These are phyloP conservation scores for Zarea fungicola DNA, from an alignment of 2,329 filamentous ascomycete species.

Conservation along the genomic window DNA sequence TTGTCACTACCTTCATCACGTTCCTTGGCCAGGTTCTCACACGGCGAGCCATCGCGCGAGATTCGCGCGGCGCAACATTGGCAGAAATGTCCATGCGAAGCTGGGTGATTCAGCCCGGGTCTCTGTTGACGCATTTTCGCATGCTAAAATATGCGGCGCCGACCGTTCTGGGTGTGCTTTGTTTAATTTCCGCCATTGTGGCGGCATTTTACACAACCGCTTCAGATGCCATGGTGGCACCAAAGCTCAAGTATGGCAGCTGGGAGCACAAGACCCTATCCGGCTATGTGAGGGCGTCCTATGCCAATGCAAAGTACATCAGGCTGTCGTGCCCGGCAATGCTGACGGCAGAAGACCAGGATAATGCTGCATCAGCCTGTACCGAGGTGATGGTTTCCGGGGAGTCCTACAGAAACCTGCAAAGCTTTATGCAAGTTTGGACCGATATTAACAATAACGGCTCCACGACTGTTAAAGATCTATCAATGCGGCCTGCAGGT, in stretches of 20 bases:
- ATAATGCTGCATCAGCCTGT: slow-evolving; percentile 49
- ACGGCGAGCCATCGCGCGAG: slow-evolving; percentile 58
- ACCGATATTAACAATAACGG: slow-evolving; percentile 37
- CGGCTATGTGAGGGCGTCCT: slow-evolving; percentile 55
- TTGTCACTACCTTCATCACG: slow-evolving; percentile 70
- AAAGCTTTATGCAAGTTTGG: slow-evolving; percentile 57
- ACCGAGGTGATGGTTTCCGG: slow-evolving; percentile 65
- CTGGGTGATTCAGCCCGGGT: slow-evolving; percentile 70
- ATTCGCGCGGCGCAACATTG: slow-evolving; percentile 61
- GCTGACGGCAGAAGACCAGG: slow-evolving; percentile 40
- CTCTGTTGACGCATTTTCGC: slow-evolving; percentile 64
- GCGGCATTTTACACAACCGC: slow-evolving; percentile 73
- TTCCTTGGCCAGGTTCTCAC: slow-evolving; percentile 71
- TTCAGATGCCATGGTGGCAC: slow-evolving; percentile 68
- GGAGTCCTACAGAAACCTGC: slow-evolving; percentile 64
- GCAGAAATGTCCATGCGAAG: slow-evolving; percentile 73
- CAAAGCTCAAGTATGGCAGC: slow-evolving; percentile 58
- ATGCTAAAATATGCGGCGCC: slow-evolving; percentile 58
- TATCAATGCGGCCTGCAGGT: slow-evolving; percentile 50
- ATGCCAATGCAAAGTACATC: slow-evolving; percentile 58
- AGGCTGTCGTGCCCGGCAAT: slow-evolving; percentile 55
- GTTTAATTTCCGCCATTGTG: slow-evolving; percentile 58
- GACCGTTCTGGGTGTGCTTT: slow-evolving; percentile 59
- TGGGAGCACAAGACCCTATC: slow-evolving; percentile 45
- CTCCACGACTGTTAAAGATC: slow-evolving; percentile 33